These are phyloP conservation scores for Coemansia sp. DNA, from an alignment of 192 early-diverging fungal species.

Conservation along the genomic window DNA sequence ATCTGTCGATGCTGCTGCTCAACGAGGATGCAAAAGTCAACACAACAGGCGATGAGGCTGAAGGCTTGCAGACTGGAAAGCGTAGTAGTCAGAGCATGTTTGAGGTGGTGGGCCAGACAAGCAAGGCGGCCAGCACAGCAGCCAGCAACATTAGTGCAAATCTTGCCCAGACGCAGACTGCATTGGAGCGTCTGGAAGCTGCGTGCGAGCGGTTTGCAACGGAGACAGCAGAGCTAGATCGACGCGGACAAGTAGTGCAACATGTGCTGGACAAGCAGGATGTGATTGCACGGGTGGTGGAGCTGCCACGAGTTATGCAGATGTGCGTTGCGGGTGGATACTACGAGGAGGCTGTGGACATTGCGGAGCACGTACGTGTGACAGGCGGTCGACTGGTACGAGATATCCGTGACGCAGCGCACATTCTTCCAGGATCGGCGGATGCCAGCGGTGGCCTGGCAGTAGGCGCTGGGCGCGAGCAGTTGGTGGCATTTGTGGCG, in stretches of 20 bases:
- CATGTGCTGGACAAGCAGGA: slow-evolving; percentile 51
- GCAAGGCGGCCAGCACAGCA: slow-evolving; percentile 12
- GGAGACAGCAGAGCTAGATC: slow-evolving; percentile 34
- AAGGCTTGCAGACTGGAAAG: background rate
- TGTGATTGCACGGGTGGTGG: slow-evolving; percentile 41
- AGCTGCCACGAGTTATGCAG: slow-evolving; percentile 53
- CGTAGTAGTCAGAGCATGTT: slow-evolving; percentile 16
- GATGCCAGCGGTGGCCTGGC: background rate
- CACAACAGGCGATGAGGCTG: slow-evolving; percentile 2
- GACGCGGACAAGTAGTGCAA: slow-evolving; percentile 34
- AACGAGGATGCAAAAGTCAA: slow-evolving; percentile 26
- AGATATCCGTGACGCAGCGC: slow-evolving; percentile 39
- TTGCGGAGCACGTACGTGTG: slow-evolving; percentile 44
- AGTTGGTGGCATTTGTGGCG: slow-evolving; percentile 31
- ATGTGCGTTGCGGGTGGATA: slow-evolving; percentile 53
- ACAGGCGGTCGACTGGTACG: slow-evolving; percentile 38
- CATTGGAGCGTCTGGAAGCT: slow-evolving; percentile 26
- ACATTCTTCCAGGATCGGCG: slow-evolving; percentile 29
- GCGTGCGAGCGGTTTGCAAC: slow-evolving; percentile 31
- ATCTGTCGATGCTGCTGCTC: slow-evolving; percentile 43
- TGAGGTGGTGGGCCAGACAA: slow-evolving; percentile 25
- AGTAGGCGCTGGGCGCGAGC: slow-evolving; percentile 12
- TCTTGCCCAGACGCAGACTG: slow-evolving; percentile 28
- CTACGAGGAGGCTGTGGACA: slow-evolving; percentile 51
- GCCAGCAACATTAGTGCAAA: slow-evolving; percentile 8